These are phyloP conservation scores for Fusarium solani-melongenae DNA, from an alignment of 2,329 filamentous ascomycete species.

Conservation along the genomic window DNA sequence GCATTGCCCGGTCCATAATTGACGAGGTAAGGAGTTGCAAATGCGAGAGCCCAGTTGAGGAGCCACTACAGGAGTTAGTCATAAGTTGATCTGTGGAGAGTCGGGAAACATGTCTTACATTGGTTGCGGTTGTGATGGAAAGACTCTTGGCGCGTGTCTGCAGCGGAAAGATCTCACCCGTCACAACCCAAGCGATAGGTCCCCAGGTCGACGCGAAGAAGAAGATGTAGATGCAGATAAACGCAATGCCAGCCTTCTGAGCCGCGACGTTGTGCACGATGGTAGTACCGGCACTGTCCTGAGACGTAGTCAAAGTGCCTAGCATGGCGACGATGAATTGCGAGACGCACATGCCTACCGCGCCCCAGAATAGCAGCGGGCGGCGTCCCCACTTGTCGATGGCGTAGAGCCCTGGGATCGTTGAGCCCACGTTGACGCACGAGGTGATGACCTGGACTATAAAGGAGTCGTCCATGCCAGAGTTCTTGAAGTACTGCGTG, in stretches of 20 bases:
- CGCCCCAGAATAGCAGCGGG: conserved; percentile 73
- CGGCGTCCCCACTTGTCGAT: conserved; percentile 55
- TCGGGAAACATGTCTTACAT: conserved; percentile 48
- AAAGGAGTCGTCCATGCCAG: conserved; percentile 47
- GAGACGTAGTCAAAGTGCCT: conserved; percentile 64
- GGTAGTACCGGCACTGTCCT: conserved; percentile 57
- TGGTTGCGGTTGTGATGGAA: conserved; percentile 76
- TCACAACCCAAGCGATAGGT: conserved; percentile 74
- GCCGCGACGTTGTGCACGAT: conserved; percentile 49
- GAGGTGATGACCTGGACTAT: conserved; percentile 49
- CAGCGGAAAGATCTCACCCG: conserved; percentile 79
- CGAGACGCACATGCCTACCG: conserved; percentile 65
- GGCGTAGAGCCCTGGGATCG: conserved; percentile 47
- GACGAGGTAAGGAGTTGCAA: conserved; percentile 83
- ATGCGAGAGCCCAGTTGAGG: conserved; percentile 76
- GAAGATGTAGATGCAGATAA: conserved; percentile 73
- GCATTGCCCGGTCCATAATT: conserved; percentile 63
- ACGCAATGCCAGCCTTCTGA: conserved; percentile 54
- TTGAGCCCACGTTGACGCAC: conserved; percentile 48
- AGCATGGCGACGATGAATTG: conserved; percentile 69
- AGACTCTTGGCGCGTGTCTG: conserved; percentile 71
- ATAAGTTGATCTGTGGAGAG: background rate
- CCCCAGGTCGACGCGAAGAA: conserved; percentile 85
- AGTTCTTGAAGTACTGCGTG: conserved; percentile 49
- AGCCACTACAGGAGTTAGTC: conserved; percentile 60